Conservation (phyloP, 106 monocot genomes). For the Allium cepa region DNA sequence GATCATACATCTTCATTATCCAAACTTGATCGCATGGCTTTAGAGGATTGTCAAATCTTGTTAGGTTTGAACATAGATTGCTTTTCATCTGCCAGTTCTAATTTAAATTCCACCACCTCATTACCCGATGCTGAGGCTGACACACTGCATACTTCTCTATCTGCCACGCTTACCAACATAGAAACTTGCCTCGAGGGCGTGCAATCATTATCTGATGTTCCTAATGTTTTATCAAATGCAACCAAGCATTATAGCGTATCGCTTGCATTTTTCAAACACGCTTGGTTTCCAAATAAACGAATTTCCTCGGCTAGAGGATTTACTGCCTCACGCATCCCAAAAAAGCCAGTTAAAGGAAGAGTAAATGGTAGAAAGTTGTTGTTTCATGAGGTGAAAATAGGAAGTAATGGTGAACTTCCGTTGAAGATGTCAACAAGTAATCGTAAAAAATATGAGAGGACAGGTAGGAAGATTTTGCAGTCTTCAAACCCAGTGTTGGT, state of each 20-base stretch:
- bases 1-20: too few species aligned
- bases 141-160: background rate
- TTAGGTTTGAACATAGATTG: background rate
- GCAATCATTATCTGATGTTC: background rate
- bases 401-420: constrained; percentile 10
- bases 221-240: background rate
- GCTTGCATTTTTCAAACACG: constrained; percentile 47
- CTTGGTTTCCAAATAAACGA: constrained; percentile 19
- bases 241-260: constrained; percentile 66
- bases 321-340: background rate
- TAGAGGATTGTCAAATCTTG: background rate
- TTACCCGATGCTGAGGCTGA: background rate
- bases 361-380: constrained; percentile 11
- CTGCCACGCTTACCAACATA: background rate
- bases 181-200: background rate
- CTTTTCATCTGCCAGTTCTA: background rate
- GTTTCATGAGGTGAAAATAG: constrained; percentile 22
- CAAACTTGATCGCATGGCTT: background rate
- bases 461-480: background rate
- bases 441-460: constrained; percentile 21
- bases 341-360: background rate
- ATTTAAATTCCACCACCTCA: background rate
- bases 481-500: constrained; percentile 25
- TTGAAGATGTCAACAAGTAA: constrained; percentile 17
- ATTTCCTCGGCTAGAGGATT: background rate